Conservation (phyloP, 495 filamentous ascomycete genomes). For the Paragyromitra xinjiangensis region DNA sequence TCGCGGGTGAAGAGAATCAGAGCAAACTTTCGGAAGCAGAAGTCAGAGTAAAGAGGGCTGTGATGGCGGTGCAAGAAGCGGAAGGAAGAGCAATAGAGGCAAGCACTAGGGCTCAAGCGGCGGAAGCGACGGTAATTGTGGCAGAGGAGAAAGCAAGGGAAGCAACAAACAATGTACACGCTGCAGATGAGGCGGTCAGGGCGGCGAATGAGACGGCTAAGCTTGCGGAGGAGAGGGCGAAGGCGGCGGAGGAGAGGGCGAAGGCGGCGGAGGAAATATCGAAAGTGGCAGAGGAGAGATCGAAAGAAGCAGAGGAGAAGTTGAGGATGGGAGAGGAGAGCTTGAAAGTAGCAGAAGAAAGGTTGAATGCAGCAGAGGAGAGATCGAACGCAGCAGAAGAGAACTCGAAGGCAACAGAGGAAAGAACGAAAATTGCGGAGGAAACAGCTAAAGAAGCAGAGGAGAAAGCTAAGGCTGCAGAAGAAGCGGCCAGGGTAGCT, state of each 20-base stretch:
- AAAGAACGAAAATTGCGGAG: conserved; percentile 26
- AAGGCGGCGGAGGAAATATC: conserved; percentile 13
- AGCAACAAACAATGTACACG: conserved; percentile 29
- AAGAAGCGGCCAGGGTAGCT: conserved; percentile 1
- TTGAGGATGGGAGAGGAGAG: conserved; percentile 33
- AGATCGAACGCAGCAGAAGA: conserved; percentile 33
- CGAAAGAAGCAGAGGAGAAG: conserved; percentile 11
- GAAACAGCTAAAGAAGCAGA: conserved; percentile 29
- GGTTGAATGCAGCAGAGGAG: conserved; percentile 35
- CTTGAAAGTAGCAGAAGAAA: conserved; percentile 32
- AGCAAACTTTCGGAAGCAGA: conserved; percentile 46
- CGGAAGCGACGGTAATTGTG: conserved; percentile 27
- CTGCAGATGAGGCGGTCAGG: conserved; percentile 35
- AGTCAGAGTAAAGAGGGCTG: conserved; percentile 46
- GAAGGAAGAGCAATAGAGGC: conserved; percentile 29
- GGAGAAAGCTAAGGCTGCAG: conserved; percentile 19
- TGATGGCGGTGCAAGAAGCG: conserved; percentile 55
- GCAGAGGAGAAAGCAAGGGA: conserved; percentile 31
- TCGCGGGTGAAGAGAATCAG: conserved; percentile 36
- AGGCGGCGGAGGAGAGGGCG: conserved; percentile 18
- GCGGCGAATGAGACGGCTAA: conserved; percentile 37
- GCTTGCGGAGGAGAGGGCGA: conserved; percentile 31
- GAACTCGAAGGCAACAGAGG: conserved; percentile 13
- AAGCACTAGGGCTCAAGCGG: conserved; percentile 26
- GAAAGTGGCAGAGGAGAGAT: conserved; percentile 13